phyloP scores from a whole-genome alignment of 2,329 filamentous ascomycete species.

The Monilinia aucupariae region DNA sequence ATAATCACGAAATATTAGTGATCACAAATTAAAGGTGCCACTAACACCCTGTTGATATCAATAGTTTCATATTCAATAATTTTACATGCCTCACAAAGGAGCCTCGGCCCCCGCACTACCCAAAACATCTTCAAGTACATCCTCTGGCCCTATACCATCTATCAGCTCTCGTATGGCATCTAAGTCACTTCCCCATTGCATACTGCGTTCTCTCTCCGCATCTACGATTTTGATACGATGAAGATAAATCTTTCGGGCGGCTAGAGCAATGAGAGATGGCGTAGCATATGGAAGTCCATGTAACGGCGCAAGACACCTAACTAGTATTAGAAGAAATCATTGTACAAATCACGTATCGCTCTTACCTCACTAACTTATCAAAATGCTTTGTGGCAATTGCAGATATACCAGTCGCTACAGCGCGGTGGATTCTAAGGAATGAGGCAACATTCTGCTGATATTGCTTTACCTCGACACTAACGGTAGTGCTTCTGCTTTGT shows the following conservation, averaged over 20 bases:
- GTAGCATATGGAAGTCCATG: constrained; percentile 77
- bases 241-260: constrained; percentile 78
- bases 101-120: constrained; percentile 46
- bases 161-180: constrained; percentile 63
- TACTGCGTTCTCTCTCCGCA: constrained; percentile 71
- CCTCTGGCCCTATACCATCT: constrained; percentile 54
- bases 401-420: constrained; percentile 71
- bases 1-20: background rate
- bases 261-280: constrained; percentile 76
- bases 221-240: constrained; percentile 71
- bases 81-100: constrained; percentile 40
- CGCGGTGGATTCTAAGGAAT: constrained; percentile 83
- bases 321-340: constrained; percentile 1
- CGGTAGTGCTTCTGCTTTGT: constrained; percentile 52
- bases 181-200: constrained; percentile 86
- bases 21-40: background rate
- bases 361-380: constrained; percentile 56
- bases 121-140: constrained; percentile 61
- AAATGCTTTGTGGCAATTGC: constrained; percentile 76
- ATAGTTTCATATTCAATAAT: background rate
- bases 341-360: background rate
- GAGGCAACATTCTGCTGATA: constrained; percentile 85
- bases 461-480: constrained; percentile 71
- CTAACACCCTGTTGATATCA: background rate
- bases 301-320: constrained; percentile 67